These are phyloP conservation scores for Talaromyces sp. DNA, from an alignment of 2,329 filamentous ascomycete genomes.

Conservation along the genomic window DNA sequence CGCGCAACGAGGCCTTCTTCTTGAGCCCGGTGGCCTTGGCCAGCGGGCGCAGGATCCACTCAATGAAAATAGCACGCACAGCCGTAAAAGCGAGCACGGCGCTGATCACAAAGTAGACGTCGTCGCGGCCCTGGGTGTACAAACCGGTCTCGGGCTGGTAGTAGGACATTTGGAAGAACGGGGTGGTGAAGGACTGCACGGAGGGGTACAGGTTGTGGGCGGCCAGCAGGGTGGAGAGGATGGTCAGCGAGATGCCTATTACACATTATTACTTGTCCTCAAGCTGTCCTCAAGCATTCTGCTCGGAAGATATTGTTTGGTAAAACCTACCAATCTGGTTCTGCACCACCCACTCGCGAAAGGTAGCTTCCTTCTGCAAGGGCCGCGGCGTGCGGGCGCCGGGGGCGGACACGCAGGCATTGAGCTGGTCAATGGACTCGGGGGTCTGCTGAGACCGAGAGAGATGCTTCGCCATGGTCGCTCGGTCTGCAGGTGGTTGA, in stretches of 20 bases:
- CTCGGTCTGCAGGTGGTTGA: slow-evolving; percentile 1
- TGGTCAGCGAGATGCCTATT: slow-evolving; percentile 76
- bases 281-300: too few relatives aligned
- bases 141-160: slow-evolving; percentile 62
- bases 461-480: slow-evolving; percentile 31
- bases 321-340: slow-evolving; percentile 69
- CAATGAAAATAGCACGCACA: slow-evolving; percentile 76
- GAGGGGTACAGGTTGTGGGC: slow-evolving; percentile 78
- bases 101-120: slow-evolving; percentile 69
- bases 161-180: slow-evolving; percentile 86
- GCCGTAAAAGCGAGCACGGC: slow-evolving; percentile 84
- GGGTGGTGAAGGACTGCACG: slow-evolving; percentile 70
- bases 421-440: slow-evolving; percentile 28
- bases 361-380: slow-evolving; percentile 32
- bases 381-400: slow-evolving; percentile 21
- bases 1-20: slow-evolving; percentile 74
- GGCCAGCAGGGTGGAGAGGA: slow-evolving; percentile 75
- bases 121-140: slow-evolving; percentile 75
- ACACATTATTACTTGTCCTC: neutral
- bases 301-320: too few relatives aligned
- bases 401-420: slow-evolving; percentile 35
- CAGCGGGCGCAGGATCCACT: slow-evolving; percentile 77
- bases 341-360: slow-evolving; percentile 62
- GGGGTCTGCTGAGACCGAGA: slow-evolving; percentile 21
- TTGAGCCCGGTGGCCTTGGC: slow-evolving; percentile 67